Conservation (phyloP, 2,329 filamentous ascomycete species). For the Penicillium palitans region DNA sequence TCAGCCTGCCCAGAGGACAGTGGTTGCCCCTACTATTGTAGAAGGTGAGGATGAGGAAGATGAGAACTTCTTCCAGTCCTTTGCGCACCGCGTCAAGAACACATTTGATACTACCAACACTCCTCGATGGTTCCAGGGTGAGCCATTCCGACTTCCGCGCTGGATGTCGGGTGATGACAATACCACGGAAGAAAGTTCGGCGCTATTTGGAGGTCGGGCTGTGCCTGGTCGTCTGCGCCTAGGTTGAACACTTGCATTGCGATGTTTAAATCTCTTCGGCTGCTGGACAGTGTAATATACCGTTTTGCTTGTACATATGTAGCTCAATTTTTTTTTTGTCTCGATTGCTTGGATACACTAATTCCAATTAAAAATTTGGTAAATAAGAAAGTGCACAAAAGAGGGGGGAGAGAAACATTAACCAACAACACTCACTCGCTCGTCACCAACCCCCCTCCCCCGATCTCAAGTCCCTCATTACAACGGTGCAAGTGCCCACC, state of each 20-base stretch:
- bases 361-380: not conserved
- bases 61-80: conserved; percentile 78
- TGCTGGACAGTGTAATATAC: conserved; percentile 28
- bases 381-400: not conserved
- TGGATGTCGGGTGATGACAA: conserved; percentile 70
- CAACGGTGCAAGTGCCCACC: too few species aligned
- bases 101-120: conserved; percentile 81
- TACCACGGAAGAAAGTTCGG: conserved; percentile 31
- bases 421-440: too few species aligned
- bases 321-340: not conserved
- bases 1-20: conserved; percentile 33
- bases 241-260: conserved; percentile 21
- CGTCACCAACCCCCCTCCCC: too few species aligned
- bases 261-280: conserved; percentile 14
- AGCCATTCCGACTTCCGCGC: conserved; percentile 72
- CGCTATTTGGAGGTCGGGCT: conserved; percentile 45
- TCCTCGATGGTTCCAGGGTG: conserved; percentile 77
- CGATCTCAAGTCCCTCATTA: too few species aligned
- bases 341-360: not conserved
- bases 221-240: conserved; percentile 43
- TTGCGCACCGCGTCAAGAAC: conserved; percentile 85
- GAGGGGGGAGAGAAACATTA: too few species aligned
- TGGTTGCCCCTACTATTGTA: conserved; percentile 42
- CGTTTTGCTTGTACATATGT: conserved; percentile 19
- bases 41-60: conserved; percentile 67